phyloP scores from a whole-genome alignment of 345 rosid species.

The Raphanus raphanistrum region DNA sequence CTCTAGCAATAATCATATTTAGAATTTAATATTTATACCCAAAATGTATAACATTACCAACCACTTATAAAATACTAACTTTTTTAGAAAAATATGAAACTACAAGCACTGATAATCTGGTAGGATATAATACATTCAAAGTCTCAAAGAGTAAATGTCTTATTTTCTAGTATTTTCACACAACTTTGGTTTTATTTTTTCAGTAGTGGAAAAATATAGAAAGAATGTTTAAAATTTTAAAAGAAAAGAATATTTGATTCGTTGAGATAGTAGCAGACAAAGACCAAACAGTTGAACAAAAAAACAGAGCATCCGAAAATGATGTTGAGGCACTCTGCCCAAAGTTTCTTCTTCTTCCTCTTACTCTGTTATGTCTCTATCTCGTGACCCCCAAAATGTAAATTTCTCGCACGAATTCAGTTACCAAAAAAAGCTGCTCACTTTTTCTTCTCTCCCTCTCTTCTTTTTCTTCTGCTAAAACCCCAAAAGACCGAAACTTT shows the following conservation, averaged over 20 bases:
- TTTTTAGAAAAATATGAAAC: not conserved
- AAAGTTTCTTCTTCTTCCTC: conserved; percentile 38
- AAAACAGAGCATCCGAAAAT: conserved; percentile 35
- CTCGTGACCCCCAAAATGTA: conserved; percentile 37
- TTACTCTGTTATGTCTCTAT: conserved; percentile 37
- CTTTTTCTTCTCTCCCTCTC: conserved; percentile 17
- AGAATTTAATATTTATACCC: not conserved
- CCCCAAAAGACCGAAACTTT: conserved; percentile 17
- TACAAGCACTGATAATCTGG: not conserved
- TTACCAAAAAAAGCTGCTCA: conserved; percentile 23
- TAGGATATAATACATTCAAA: not conserved
- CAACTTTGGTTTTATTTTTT: not conserved
- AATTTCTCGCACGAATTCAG: conserved; percentile 37
- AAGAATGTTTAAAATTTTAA: not conserved
- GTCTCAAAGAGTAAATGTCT: not conserved
- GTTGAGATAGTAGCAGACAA: conserved; percentile 31
- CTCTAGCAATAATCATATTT: not conserved
- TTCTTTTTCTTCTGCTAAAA: not conserved
- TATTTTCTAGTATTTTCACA: not conserved
- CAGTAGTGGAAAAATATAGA: not conserved
- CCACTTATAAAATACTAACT: not conserved
- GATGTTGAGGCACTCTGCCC: conserved; percentile 41
- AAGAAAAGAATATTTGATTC: conserved; percentile 11
- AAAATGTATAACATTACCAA: not conserved
- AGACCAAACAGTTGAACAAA: conserved; percentile 31